These are phyloP conservation scores for Flaveria bidentis DNA, from an alignment of 129 eudicot genomes.

Conservation along the genomic window DNA sequence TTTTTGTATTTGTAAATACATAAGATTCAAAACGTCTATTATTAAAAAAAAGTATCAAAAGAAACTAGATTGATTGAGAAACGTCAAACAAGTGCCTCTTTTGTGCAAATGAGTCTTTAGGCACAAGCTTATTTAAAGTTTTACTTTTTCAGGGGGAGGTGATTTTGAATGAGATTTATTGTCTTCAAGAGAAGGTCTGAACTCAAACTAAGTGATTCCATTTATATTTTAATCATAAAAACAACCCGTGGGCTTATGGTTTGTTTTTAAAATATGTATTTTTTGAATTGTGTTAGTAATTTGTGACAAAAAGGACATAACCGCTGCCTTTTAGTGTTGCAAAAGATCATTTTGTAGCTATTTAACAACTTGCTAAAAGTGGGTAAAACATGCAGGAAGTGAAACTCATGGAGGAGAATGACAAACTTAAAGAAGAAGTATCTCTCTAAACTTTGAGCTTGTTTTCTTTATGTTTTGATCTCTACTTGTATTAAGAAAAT, in stretches of 20 bases:
- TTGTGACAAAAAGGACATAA: constrained; percentile 10
- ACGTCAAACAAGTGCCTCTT: not conserved
- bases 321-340: constrained; percentile 14
- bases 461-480: not conserved
- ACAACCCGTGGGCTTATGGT: not conserved
- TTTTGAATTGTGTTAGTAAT: constrained; percentile 2
- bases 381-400: constrained; percentile 53
- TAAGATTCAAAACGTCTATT: not conserved
- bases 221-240: not conserved
- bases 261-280: not conserved
- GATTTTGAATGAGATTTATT: constrained; percentile 60
- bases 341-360: constrained; percentile 11
- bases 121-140: constrained; percentile 14
- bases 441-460: not conserved
- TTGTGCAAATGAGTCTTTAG: not conserved
- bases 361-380: constrained; percentile 22
- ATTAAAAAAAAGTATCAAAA: not conserved
- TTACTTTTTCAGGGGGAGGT: constrained; percentile 62
- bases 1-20: not conserved
- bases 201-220: constrained; percentile 23
- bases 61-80: not conserved
- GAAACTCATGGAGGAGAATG: constrained; percentile 79
- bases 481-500: constrained; percentile 11
- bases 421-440: constrained; percentile 65
- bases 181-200: constrained; percentile 81